Conservation (phyloP, 805 yeast species). For the Candida awuae region DNA sequence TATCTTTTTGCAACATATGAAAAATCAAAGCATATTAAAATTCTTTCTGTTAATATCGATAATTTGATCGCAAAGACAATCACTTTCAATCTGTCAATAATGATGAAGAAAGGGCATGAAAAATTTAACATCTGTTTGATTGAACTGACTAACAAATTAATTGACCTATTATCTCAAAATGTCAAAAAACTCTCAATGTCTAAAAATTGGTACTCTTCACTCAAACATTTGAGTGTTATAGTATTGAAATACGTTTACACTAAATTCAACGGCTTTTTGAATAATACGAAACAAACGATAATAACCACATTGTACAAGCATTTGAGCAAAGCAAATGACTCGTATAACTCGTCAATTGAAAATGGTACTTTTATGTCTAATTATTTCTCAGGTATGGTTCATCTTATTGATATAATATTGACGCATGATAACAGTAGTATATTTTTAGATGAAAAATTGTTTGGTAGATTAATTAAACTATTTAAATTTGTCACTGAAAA, state of each 20-base stretch:
- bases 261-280: slow-evolving; percentile 30
- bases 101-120: slow-evolving; percentile 27
- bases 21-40: slow-evolving; percentile 18
- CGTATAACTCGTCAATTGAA: slow-evolving; percentile 27
- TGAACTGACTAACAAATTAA: slow-evolving; percentile 23
- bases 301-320: slow-evolving; percentile 27
- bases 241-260: slow-evolving; percentile 25
- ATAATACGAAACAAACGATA: slow-evolving; percentile 23
- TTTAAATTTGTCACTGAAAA: slow-evolving; percentile 21
- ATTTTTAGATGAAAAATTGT: slow-evolving; percentile 25
- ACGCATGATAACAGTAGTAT: slow-evolving; percentile 23
- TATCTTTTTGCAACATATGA: slow-evolving; percentile 16
- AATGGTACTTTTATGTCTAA: slow-evolving; percentile 25
- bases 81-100: slow-evolving; percentile 16
- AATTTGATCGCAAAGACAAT: slow-evolving; percentile 21
- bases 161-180: slow-evolving; percentile 15
- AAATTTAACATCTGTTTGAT: slow-evolving; percentile 27
- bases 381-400: slow-evolving; percentile 26
- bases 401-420: slow-evolving; percentile 25
- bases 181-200: slow-evolving; percentile 26
- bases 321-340: slow-evolving; percentile 27
- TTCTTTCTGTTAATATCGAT: slow-evolving; percentile 21
- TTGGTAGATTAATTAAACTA: slow-evolving; percentile 25
- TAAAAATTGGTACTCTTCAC: slow-evolving; percentile 26
- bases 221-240: slow-evolving; percentile 26